Percentiles rank a stretch among this genome's conserved stretches.
These are phyloP conservation scores for Scleromitrula shiraiana DNA, from an alignment of 2,329 filamentous ascomycete genomes.

Conservation along the genomic window DNA sequence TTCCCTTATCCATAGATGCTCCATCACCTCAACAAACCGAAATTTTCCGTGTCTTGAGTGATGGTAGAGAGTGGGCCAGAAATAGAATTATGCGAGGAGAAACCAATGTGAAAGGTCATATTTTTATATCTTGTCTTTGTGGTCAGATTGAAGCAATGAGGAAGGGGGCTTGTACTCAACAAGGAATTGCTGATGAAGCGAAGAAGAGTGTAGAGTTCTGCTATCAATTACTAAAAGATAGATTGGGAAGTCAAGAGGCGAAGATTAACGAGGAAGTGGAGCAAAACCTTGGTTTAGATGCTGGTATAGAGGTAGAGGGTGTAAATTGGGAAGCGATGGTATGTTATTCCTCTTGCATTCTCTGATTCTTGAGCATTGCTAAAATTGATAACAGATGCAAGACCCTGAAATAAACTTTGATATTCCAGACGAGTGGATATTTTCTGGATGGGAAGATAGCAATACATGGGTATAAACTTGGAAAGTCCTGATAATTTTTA, in stretches of 20 bases:
- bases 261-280: background rate
- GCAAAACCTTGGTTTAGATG: background rate
- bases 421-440: constrained; percentile 10
- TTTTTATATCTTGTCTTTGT: constrained; percentile 34
- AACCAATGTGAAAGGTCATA: constrained; percentile 37
- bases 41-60: background rate
- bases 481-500: too few species aligned
- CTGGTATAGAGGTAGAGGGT: background rate
- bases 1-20: background rate
- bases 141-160: constrained; percentile 33
- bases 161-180: constrained; percentile 9
- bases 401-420: constrained; percentile 14
- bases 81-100: constrained; percentile 32
- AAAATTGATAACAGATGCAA: constrained; percentile 11
- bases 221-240: constrained; percentile 13
- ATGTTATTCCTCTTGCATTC: background rate
- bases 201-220: constrained; percentile 15
- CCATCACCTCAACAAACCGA: background rate
- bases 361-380: background rate
- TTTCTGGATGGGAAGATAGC: constrained; percentile 6
- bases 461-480: background rate
- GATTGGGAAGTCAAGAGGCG: background rate
- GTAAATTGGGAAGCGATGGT: background rate
- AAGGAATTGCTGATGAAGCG: constrained; percentile 14
- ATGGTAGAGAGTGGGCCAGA: background rate